Base-by-base conservation (phyloP, 2,329 filamentous ascomycete species). In the Emmonsia crescens region DNA sequence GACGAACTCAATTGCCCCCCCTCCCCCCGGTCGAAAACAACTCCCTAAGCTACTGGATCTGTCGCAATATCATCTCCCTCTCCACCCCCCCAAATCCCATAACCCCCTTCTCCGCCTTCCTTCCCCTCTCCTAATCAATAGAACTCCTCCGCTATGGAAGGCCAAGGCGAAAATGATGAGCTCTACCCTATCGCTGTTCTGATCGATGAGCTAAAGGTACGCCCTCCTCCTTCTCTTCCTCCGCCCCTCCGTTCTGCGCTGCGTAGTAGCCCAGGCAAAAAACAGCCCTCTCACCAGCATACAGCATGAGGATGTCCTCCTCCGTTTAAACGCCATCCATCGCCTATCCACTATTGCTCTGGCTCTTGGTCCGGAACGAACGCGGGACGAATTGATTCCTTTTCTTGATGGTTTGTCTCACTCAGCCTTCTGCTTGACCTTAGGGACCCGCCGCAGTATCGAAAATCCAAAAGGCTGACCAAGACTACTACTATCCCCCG, bases 161-260 rank as follows among this genome's bases (percentile, higher is more conserved):
- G 88, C 79, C 84, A 87, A 77, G 89, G 88, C 79, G 86, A 93
- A 82, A 95, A 88, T 78, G 94, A 99, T 80, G 95, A 97, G 87
- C 91, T 99, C 73, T 99, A 97, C 79, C 94, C 94, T 76, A 99
- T 99, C 82, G 94, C 95, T 74, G 94, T 99, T 70, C 87, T 99
- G 79, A 99, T 99, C 79, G 94, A 99, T 78, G 94, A 99, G 85
- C 84, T 99, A 74, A 99, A 96, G 90, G 92, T 96, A 85, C 72
- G 77, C 72, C 68, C 63, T 66, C 68, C 66, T 24, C 38, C 49
- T 40, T 24, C 55, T 57, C 5, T 44, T 6, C 49, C 33, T 46
- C 49, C 54, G 12, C 54, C 59, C 38, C 64, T 58, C 54, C 61
- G 57, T 49, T 52, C 54, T 33, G 55, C 58, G 38, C 60, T 6